Conservation (phyloP, 1,284 basidiomycete species). For the Athelia sp. region DNA sequence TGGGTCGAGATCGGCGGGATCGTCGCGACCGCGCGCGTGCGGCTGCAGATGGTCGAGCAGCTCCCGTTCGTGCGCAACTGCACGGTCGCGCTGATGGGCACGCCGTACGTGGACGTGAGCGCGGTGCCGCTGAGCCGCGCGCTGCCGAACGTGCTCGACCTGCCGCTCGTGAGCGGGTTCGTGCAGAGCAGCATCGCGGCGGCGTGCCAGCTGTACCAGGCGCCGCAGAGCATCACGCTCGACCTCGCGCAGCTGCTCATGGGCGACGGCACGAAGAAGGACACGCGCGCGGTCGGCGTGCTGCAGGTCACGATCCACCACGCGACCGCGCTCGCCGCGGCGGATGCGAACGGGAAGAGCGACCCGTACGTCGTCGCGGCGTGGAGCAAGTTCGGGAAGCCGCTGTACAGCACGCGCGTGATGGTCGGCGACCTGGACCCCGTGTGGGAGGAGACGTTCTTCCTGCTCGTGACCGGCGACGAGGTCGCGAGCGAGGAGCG, state of each 20-base stretch:
- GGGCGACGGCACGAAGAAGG: constrained; percentile 55
- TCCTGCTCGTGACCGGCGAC: constrained; percentile 65
- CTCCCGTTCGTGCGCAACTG: constrained; percentile 47
- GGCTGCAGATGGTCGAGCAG: constrained; percentile 78
- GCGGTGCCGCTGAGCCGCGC: constrained; percentile 66
- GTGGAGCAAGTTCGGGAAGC: constrained; percentile 52
- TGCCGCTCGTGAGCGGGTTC: constrained; percentile 74
- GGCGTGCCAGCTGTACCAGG: constrained; percentile 54
- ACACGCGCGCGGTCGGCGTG: constrained; percentile 66
- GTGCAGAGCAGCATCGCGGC: constrained; percentile 74
- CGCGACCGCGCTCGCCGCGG: constrained; percentile 58
- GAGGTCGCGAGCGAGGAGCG: constrained; percentile 68
- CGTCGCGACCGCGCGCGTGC: constrained; percentile 65
- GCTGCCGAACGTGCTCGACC: constrained; percentile 77
- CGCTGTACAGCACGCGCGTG: constrained; percentile 67
- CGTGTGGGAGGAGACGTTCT: constrained; percentile 72
- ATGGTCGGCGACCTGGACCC: constrained; percentile 4
- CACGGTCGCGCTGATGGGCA: constrained; percentile 69
- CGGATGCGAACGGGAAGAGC: constrained; percentile 29
- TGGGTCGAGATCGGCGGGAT: constrained; percentile 82
- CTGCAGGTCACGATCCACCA: constrained; percentile 66
- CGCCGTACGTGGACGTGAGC: constrained; percentile 71
- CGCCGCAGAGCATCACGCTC: constrained; percentile 70
- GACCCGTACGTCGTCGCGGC: constrained; percentile 34
- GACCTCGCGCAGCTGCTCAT: constrained; percentile 65